Percentiles rank a stretch among this genome's conserved stretches.
These are phyloP conservation scores for Hyphopichia pseudoburtonii DNA, from an alignment of 1,139 yeast genomes.

Conservation along the genomic window DNA sequence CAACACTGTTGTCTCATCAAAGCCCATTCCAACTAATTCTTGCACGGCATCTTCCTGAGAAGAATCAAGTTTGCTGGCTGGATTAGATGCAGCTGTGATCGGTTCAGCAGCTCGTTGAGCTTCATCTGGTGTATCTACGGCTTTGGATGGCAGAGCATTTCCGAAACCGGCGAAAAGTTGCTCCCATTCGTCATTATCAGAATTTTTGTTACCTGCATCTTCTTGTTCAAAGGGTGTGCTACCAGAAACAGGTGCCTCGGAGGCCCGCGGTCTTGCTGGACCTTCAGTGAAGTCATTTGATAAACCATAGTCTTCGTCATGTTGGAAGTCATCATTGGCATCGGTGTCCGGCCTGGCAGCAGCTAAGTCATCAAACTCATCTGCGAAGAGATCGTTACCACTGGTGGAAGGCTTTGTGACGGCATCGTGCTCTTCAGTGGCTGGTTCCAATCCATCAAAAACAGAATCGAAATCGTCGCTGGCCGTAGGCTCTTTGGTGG, in stretches of 20 bases:
- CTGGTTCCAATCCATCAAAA: slow-evolving; percentile 42
- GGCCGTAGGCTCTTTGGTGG: neutral
- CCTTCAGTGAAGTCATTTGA: slow-evolving; percentile 42
- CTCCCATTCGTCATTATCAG: slow-evolving; percentile 87
- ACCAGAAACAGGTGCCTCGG: slow-evolving; percentile 30
- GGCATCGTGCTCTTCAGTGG: slow-evolving; percentile 25
- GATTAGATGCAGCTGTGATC: neutral
- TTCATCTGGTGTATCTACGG: no score
- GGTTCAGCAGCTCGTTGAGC: slow-evolving; percentile 4
- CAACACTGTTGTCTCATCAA: slow-evolving; percentile 60
- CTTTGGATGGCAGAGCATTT: slow-evolving; percentile 25
- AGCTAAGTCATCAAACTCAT: slow-evolving; percentile 38
- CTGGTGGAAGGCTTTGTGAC: no score
- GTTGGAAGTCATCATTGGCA: slow-evolving; percentile 22
- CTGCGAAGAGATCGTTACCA: slow-evolving; percentile 36
- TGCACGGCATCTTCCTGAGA: slow-evolving; percentile 39
- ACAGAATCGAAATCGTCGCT: slow-evolving; percentile 36
- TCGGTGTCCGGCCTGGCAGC: slow-evolving; percentile 46
- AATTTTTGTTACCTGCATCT: slow-evolving; percentile 6
- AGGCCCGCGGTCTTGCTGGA: slow-evolving; percentile 9
- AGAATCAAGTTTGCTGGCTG: slow-evolving; percentile 1
- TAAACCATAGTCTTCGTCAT: slow-evolving; percentile 24
- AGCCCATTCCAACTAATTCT: slow-evolving; percentile 90
- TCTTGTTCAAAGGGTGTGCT: neutral
- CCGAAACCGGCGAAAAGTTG: slow-evolving; percentile 91